phyloP scores from a whole-genome alignment of 768 basidiomycete genomes.

The Tephrocybe sp. region DNA sequence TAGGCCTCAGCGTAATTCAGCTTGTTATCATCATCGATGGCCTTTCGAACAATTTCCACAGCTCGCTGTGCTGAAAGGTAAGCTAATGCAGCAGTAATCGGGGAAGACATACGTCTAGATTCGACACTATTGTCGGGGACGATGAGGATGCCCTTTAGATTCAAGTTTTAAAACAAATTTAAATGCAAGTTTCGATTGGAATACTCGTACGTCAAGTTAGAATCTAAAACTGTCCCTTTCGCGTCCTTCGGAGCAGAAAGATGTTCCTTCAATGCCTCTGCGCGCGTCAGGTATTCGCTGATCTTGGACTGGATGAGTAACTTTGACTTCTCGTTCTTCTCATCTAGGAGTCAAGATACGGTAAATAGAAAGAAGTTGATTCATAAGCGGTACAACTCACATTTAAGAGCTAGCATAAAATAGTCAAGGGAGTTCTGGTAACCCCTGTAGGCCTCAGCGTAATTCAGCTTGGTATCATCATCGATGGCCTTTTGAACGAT shows the following conservation, averaged over 20 bases:
- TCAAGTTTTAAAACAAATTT: too few relatives aligned
- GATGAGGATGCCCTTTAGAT: too few relatives aligned
- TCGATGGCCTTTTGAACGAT: conserved; percentile 92
- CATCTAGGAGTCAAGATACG: conserved; percentile 54
- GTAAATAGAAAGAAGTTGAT: not conserved
- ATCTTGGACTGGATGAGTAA: conserved; percentile 83
- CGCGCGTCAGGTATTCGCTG: conserved; percentile 86
- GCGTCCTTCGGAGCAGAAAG: conserved; percentile 66
- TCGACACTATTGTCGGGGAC: conserved; percentile 31
- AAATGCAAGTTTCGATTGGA: not conserved
- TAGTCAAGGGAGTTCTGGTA: conserved; percentile 97
- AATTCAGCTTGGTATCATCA: conserved; percentile 90
- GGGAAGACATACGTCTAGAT: conserved; percentile 43
- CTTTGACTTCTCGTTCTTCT: conserved; percentile 94
- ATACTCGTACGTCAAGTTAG: too few relatives aligned
- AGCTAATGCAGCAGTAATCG: not conserved
- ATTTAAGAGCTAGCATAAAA: conserved; percentile 96
- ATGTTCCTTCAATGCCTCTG: conserved; percentile 89
- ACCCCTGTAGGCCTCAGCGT: conserved; percentile 89
- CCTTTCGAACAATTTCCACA: conserved; percentile 88
- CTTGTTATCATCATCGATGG: conserved; percentile 90
- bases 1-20: conserved; percentile 94
- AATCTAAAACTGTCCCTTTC: conserved; percentile 44
- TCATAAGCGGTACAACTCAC: conserved; percentile 38
- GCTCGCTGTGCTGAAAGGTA: conserved; percentile 40